Conservation (phyloP, 2,329 filamentous ascomycete genomes). For the Pseudonectria buxi region DNA sequence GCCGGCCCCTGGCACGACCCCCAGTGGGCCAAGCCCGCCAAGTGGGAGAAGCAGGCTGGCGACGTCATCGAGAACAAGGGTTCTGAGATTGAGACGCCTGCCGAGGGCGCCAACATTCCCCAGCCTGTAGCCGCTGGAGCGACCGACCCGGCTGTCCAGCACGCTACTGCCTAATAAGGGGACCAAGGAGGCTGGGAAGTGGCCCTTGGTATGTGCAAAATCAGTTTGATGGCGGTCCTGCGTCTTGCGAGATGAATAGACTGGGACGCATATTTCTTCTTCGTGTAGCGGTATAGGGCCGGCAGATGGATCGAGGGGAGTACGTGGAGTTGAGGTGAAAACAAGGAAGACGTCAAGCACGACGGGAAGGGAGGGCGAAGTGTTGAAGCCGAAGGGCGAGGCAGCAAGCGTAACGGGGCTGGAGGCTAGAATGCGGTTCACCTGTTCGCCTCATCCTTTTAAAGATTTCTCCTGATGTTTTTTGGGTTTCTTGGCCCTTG, state of each 20-base stretch:
- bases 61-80: conserved; percentile 35
- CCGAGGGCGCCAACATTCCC: conserved; percentile 20
- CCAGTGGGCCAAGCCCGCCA: conserved; percentile 58
- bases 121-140: conserved; percentile 22
- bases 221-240: conserved; percentile 6
- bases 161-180: conserved; percentile 27
- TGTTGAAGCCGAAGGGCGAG: conserved; percentile 8
- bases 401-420: background rate
- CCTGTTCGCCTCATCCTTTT: conserved; percentile 2
- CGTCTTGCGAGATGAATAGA: background rate
- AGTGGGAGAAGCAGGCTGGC: conserved; percentile 48
- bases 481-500: conserved; percentile 8
- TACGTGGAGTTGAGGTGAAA: conserved; percentile 7
- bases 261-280: too few species aligned
- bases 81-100: conserved; percentile 29
- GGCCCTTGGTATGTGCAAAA: conserved; percentile 4
- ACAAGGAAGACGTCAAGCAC: conserved; percentile 10
- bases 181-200: too few species aligned
- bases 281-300: too few species aligned
- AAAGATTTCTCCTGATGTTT: conserved; percentile 7
- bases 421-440: too few species aligned
- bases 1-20: conserved; percentile 80
- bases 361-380: conserved; percentile 4
- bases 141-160: conserved; percentile 28
- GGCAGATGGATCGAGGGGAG: conserved; percentile 3